Percentiles rank a stretch among this genome's conserved stretches.
Conservation (phyloP, 2,329 filamentous ascomycete species). For the Claviceps spartinae region DNA sequence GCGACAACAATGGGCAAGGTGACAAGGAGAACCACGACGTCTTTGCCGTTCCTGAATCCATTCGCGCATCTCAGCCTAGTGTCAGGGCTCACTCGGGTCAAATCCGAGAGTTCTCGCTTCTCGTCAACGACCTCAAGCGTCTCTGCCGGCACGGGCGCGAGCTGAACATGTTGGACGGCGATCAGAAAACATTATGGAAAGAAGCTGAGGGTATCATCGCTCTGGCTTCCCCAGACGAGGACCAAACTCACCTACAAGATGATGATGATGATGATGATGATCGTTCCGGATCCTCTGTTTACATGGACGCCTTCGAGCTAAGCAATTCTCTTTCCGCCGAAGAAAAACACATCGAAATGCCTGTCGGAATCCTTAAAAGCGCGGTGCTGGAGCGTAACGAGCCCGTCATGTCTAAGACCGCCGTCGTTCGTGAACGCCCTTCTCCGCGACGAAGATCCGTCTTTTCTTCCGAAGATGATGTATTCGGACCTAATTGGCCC, state of each 20-base stretch:
- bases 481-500: conserved; percentile 43
- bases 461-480: conserved; percentile 52
- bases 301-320: conserved; percentile 28
- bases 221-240: conserved; percentile 57
- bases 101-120: conserved; percentile 63
- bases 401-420: conserved; percentile 32
- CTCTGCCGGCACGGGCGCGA: conserved; percentile 56
- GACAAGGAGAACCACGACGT: conserved; percentile 20
- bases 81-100: conserved; percentile 76
- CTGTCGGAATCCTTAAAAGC: conserved; percentile 26
- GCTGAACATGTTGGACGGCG: conserved; percentile 49
- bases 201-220: conserved; percentile 82
- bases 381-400: conserved; percentile 29
- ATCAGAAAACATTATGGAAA: conserved; percentile 52
- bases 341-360: conserved; percentile 24
- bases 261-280: conserved; percentile 18
- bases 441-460: conserved; percentile 44
- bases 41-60: conserved; percentile 52
- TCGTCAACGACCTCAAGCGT: conserved; percentile 74
- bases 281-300: conserved; percentile 24
- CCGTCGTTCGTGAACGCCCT: conserved; percentile 40
- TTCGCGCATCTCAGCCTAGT: conserved; percentile 68
- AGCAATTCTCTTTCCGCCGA: conserved; percentile 30
- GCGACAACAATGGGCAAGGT: conserved; percentile 25
- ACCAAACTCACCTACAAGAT: conserved; percentile 22